Percentiles rank a stretch among this genome's conserved stretches.
Evolutionary conservation across 208 protist genomes (phyloP).

Genomic region (Leishmania tropica): DNA sequence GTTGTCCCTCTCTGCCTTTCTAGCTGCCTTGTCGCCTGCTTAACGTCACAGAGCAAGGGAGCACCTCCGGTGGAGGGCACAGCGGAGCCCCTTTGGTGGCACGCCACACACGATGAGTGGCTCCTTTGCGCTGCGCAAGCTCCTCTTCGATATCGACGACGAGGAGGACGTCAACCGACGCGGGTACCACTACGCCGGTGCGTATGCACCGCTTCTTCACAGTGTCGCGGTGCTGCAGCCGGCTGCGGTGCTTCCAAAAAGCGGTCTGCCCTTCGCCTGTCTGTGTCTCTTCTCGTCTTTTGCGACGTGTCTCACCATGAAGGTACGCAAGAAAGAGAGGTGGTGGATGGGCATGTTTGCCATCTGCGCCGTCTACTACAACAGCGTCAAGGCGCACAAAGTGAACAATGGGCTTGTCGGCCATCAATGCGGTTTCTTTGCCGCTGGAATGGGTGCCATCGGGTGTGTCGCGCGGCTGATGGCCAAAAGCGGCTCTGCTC

Average conservation of each 20-base stretch:
- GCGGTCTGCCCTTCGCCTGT: slow-evolving; percentile 51
- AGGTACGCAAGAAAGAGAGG: slow-evolving; percentile 72
- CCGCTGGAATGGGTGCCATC: slow-evolving; percentile 69
- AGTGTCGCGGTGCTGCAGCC: slow-evolving; percentile 51
- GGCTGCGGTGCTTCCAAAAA: slow-evolving; percentile 53
- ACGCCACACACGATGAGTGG: slow-evolving; percentile 47
- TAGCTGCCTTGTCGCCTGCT: background rate
- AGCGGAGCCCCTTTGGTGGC: background rate
- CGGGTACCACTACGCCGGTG: slow-evolving; percentile 74
- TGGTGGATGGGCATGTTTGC: slow-evolving; percentile 87
- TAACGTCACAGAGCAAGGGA: background rate
- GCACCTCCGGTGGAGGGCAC: background rate
- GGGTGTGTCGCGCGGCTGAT: slow-evolving; percentile 64
- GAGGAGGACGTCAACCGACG: slow-evolving; percentile 47
- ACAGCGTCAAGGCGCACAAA: slow-evolving; percentile 85
- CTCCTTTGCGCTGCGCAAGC: slow-evolving; percentile 69
- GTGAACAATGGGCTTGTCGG: slow-evolving; percentile 83
- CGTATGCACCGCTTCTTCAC: slow-evolving; percentile 58
- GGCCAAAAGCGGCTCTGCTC: slow-evolving; percentile 40
- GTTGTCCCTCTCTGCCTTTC: background rate
- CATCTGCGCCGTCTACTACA: slow-evolving; percentile 81
- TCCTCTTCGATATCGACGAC: slow-evolving; percentile 62
- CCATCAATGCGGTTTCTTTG: slow-evolving; percentile 87
- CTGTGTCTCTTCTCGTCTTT: slow-evolving; percentile 56
- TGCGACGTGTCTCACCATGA: slow-evolving; percentile 78